A percentile compares a stretch with the other conserved stretches of the same genome.
Conservation (phyloP, 2,329 filamentous ascomycete species). For the Didymella pinodella region DNA sequence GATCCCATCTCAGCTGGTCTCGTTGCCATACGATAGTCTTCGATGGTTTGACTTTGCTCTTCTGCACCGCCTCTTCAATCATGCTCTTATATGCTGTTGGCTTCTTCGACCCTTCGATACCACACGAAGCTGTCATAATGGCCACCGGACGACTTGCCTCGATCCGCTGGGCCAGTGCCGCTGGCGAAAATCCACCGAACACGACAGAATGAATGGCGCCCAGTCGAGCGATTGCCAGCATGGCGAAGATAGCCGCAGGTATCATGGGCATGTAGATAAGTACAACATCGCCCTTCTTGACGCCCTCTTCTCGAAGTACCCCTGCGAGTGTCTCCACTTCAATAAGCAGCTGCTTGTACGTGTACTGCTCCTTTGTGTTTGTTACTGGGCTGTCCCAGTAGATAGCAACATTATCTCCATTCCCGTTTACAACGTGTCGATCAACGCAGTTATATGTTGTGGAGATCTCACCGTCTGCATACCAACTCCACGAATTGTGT, state of each 20-base stretch:
- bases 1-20: constrained; percentile 76
- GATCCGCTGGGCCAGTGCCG: constrained; percentile 85
- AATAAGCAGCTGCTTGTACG: constrained; percentile 76
- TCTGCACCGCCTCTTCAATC: constrained; percentile 74
- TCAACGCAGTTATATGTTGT: constrained; percentile 94
- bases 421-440: constrained; percentile 79
- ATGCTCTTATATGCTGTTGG: constrained; percentile 77
- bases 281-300: constrained; percentile 84
- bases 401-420: constrained; percentile 77
- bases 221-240: constrained; percentile 80
- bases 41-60: constrained; percentile 74
- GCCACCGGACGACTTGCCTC: constrained; percentile 78
- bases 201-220: constrained; percentile 92
- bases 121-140: constrained; percentile 89
- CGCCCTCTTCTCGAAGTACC: constrained; percentile 81
- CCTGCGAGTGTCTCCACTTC: constrained; percentile 86
- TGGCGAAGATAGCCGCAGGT: constrained; percentile 83
- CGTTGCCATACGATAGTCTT: constrained; percentile 86
- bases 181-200: constrained; percentile 88
- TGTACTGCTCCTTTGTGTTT: constrained; percentile 72
- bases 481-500: constrained; percentile 88
- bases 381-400: constrained; percentile 90
- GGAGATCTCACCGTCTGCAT: constrained; percentile 84
- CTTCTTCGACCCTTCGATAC: constrained; percentile 85
- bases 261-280: constrained; percentile 99